A percentile compares a stretch with the other conserved stretches of the same genome.
These are phyloP conservation scores for Yamadazyma oceani DNA, from an alignment of 1,139 yeast genomes.

Conservation along the genomic window DNA sequence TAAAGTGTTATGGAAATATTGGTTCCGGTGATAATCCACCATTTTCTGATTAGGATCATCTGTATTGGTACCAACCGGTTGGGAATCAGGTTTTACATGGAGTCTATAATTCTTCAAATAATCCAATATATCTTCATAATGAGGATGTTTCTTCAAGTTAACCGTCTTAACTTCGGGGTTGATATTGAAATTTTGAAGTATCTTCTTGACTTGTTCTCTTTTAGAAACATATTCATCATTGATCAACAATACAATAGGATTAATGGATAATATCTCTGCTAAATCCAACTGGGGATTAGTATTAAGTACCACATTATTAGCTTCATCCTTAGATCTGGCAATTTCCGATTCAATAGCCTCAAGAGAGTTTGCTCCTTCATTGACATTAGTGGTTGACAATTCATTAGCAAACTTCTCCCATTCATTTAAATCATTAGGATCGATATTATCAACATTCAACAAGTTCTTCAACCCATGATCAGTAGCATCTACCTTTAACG, in stretches of 20 bases:
- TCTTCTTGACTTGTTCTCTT: constrained; percentile 23
- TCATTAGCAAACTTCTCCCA: constrained; percentile 16
- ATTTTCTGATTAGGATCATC: no score
- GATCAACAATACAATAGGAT: constrained; percentile 26
- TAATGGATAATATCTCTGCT: constrained; percentile 30
- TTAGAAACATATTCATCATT: constrained; percentile 19
- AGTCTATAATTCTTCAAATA: constrained; percentile 24
- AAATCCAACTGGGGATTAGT: constrained; percentile 22
- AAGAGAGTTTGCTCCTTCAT: not conserved
- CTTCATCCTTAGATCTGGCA: constrained; percentile 1
- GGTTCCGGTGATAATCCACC: not conserved
- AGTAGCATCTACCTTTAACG: not conserved
- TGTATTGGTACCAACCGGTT: no score
- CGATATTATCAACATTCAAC: constrained; percentile 15
- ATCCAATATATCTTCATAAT: constrained; percentile 22
- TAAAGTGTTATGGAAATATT: not conserved
- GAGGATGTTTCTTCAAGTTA: constrained; percentile 33
- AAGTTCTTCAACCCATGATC: constrained; percentile 9
- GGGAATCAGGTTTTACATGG: constrained; percentile 10
- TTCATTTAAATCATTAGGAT: constrained; percentile 13
- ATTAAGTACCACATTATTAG: not conserved
- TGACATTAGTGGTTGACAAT: not conserved
- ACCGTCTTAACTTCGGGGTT: constrained; percentile 35
- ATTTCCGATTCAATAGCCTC: constrained; percentile 1
- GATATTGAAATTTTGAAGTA: constrained; percentile 24